These are phyloP conservation scores for Beta macrorhiza DNA, from an alignment of 179 eudicot species.

Conservation along the genomic window DNA sequence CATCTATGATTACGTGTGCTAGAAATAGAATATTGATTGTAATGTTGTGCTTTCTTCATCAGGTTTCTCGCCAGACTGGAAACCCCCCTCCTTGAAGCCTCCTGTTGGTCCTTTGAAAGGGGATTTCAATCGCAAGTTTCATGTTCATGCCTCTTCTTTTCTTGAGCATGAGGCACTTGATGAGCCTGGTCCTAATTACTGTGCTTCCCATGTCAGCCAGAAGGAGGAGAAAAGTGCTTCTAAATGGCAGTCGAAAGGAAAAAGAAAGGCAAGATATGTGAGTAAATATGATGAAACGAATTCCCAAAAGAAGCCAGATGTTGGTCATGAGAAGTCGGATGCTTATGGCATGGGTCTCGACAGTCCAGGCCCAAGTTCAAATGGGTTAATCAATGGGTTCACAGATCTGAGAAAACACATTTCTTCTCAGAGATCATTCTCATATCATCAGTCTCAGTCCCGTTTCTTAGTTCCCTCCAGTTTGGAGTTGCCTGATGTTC, in stretches of 20 bases:
- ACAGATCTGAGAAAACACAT: conserved; percentile 37
- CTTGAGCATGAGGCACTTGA: conserved; percentile 38
- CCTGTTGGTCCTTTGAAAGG: conserved; percentile 31
- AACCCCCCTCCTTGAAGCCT: conserved; percentile 33
- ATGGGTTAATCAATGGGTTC: conserved; percentile 28
- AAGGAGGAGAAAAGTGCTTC: conserved; percentile 52
- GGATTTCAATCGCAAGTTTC: conserved; percentile 40
- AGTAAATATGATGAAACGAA: conserved; percentile 33
- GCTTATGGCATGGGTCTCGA: conserved; percentile 25
- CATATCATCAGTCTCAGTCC: conserved; percentile 53
- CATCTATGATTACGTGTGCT: background rate
- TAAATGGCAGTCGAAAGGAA: conserved; percentile 86
- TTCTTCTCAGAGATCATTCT: conserved; percentile 38
- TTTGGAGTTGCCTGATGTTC: conserved; percentile 40
- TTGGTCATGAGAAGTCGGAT: conserved; percentile 33
- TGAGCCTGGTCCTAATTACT: conserved; percentile 49
- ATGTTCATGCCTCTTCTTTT: conserved; percentile 35
- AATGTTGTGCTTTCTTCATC: conserved; percentile 2
- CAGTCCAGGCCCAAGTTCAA: conserved; percentile 27
- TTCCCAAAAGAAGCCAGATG: conserved; percentile 24
- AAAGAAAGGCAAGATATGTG: conserved; percentile 53
- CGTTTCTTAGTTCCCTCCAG: conserved; percentile 40
- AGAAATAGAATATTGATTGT: background rate
- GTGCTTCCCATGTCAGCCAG: conserved; percentile 34
- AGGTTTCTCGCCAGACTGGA: conserved; percentile 35